Evolutionary conservation across 2,329 filamentous ascomycete species (phyloP).

Genomic region (Gnomoniopsis sp.): DNA sequence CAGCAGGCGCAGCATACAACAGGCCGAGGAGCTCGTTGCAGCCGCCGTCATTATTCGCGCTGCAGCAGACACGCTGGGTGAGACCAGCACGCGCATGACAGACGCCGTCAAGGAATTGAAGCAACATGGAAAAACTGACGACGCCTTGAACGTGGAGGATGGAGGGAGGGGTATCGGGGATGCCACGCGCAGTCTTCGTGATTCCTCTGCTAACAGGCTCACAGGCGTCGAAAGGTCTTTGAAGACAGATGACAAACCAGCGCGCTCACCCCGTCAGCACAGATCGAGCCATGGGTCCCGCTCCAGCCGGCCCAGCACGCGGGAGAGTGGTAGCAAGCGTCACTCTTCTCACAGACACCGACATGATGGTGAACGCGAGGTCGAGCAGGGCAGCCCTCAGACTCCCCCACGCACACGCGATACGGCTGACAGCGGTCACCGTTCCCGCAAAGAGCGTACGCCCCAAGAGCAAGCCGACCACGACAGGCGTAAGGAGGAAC

Average conservation of each 20-base stretch:
- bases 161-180: constrained; percentile 13
- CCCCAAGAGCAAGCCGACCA: constrained; percentile 48
- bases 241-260: constrained; percentile 32
- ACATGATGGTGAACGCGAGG: constrained; percentile 34
- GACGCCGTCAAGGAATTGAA: constrained; percentile 25
- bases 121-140: constrained; percentile 16
- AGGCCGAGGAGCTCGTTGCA: constrained; percentile 51
- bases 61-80: constrained; percentile 40
- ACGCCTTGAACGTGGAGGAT: constrained; percentile 15
- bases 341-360: constrained; percentile 32
- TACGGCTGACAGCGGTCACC: constrained; percentile 34
- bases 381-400: constrained; percentile 32
- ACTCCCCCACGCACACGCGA: constrained; percentile 44
- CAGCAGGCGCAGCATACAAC: constrained; percentile 40
- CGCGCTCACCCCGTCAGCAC: constrained; percentile 26
- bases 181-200: constrained; percentile 28
- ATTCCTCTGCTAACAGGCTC: constrained; percentile 53
- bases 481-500: constrained; percentile 47
- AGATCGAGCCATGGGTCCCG: constrained; percentile 30
- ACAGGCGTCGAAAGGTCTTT: constrained; percentile 45
- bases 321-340: constrained; percentile 26
- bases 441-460: constrained; percentile 35
- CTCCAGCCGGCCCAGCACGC: constrained; percentile 23
- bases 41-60: constrained; percentile 54
- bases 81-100: constrained; percentile 21